Base-by-base conservation (phyloP, 2,329 filamentous ascomycete species). In the Gliomastix tumulicola region DNA sequence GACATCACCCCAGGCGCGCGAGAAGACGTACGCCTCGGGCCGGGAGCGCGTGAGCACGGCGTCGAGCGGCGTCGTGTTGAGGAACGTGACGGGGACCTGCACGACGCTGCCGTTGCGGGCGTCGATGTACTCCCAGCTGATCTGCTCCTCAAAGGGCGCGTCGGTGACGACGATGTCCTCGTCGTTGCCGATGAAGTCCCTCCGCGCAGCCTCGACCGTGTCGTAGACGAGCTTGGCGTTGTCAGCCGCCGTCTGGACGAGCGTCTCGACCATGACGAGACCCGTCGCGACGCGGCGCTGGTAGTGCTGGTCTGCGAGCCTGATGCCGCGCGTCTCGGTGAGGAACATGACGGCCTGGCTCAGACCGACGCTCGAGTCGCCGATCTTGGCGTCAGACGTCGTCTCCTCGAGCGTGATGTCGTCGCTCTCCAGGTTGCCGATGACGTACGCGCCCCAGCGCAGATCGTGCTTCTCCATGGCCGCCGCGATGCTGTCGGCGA, bases 91-190 rank as follows among this genome's bases (percentile, higher is more conserved):
- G 0, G 54, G 55, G 1, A 49, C 39, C 1, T 55, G 37, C 5
- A 55, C 52, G 2, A 57, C 20, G 1, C 40, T 40, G 5, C 55
- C 55, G n/a, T 49, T 49, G 32, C 15, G 40, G 1, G 44, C 41
- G 13, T 56, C 46, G 6, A 58, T 42, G 45, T 54, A 55, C 4
- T 44, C 39, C 22, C 53, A 54, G 0, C 38, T 33, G 1, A 49
- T 36, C 4, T 50, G 40, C 7, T 45, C 43, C 7, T 43, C 23
- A 7, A 42, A 40, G 4, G 50, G 38, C 4, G 34, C 42, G 21
- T 58, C 55, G 1, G 53, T 55, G 4, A 58, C 34, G n/a, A 58
- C 25, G 10, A 58, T 48, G 0, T 53, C 48, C 1, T 56, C 48
- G 2, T 43, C 47, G 4, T 43, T 49, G 11, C 32, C 22, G 15